Evolutionary conservation across 129 eudicot species (phyloP).

Genomic region (Kitagawia praeruptora): DNA sequence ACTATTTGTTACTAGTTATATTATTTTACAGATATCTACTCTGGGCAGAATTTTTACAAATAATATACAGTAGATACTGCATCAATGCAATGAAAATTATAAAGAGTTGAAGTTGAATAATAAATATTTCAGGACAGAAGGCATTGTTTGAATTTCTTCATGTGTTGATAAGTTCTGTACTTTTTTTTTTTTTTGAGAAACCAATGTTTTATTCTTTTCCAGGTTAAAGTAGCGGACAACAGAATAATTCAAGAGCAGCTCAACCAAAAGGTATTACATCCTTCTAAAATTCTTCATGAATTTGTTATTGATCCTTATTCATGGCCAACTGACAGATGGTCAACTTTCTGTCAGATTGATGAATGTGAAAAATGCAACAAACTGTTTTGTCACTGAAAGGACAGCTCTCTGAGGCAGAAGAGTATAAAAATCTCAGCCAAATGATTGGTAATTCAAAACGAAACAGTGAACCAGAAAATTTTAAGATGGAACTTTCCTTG

Average conservation of each 20-base stretch:
- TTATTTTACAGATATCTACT: neutral
- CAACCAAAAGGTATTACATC: slow-evolving; percentile 54
- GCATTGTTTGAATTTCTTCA: neutral
- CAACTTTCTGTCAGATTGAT: slow-evolving; percentile 35
- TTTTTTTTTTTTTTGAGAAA: slow-evolving; percentile 8
- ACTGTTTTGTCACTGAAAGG: slow-evolving; percentile 60
- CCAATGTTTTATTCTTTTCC: slow-evolving; percentile 11
- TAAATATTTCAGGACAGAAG: neutral
- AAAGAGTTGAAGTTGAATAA: neutral
- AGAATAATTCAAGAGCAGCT: slow-evolving; percentile 92
- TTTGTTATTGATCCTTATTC: slow-evolving; percentile 2
- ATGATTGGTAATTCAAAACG: slow-evolving; percentile 19
- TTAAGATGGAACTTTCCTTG: slow-evolving; percentile 21
- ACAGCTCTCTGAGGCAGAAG: slow-evolving; percentile 52
- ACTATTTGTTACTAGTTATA: neutral
- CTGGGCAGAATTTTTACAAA: neutral
- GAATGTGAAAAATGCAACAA: slow-evolving; percentile 70
- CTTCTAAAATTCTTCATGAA: neutral
- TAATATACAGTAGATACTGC: neutral
- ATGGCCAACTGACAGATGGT: neutral
- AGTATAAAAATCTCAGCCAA: slow-evolving; percentile 25
- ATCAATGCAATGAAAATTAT: neutral
- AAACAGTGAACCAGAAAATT: slow-evolving; percentile 15
- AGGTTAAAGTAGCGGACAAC: slow-evolving; percentile 90
- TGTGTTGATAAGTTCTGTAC: neutral